These are phyloP conservation scores for Talaromyces funiculosus DNA, from an alignment of 2,329 filamentous ascomycete genomes.

Conservation along the genomic window DNA sequence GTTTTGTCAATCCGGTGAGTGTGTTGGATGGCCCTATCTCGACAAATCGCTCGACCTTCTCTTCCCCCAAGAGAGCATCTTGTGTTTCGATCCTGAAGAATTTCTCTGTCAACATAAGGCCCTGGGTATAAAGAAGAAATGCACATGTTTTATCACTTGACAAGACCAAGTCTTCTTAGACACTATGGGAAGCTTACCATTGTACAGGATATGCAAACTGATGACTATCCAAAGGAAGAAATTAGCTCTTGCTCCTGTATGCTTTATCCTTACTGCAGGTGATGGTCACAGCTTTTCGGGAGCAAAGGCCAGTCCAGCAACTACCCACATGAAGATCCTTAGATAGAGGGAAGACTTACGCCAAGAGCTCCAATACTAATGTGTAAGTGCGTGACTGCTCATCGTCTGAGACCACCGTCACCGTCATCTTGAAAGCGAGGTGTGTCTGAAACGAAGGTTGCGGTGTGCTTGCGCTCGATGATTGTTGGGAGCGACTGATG, in stretches of 20 bases:
- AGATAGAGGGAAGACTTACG: conserved; percentile 97
- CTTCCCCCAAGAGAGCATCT: conserved; percentile 96
- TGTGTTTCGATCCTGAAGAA: conserved; percentile 92
- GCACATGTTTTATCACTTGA: neutral
- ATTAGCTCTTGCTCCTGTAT: neutral
- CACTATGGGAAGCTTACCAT: neutral
- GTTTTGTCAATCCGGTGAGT: conserved; percentile 98
- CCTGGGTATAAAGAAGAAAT: neutral
- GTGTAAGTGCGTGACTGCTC: conserved; percentile 99
- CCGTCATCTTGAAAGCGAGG: neutral
- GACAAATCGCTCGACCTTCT: conserved; percentile 92
- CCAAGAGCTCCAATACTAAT: conserved; percentile 94
- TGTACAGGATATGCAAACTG: neutral
- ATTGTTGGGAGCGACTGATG: neutral
- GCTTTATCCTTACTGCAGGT: neutral
- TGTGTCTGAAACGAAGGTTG: neutral
- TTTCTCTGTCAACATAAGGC: neutral
- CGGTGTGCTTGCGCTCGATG: conserved; percentile 33
- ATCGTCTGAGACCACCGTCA: conserved; percentile 59
- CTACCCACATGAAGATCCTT: conserved; percentile 52
- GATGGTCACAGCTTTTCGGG: neutral
- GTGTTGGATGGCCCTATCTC: conserved; percentile 99
- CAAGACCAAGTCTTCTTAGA: too few species aligned
- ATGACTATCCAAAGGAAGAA: neutral
- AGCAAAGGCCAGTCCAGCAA: neutral